Evolutionary conservation across 2,329 filamentous ascomycete genomes (phyloP).

Genomic region (Botrytis porri): DNA sequence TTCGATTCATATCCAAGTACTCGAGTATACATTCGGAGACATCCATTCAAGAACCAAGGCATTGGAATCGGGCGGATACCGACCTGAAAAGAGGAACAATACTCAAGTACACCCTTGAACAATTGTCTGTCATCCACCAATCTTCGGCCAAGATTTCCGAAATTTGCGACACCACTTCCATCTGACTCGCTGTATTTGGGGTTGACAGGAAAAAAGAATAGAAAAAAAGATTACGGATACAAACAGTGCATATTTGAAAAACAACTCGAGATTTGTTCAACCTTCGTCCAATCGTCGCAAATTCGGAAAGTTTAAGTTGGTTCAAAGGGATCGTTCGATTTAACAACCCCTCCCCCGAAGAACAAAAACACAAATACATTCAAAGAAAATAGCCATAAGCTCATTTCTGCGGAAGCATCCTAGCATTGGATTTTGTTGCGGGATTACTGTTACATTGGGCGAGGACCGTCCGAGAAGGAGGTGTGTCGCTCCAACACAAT

Average conservation of each 20-base stretch:
- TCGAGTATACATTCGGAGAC: not conserved
- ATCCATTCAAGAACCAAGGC: not conserved
- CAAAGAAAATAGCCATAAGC: not conserved
- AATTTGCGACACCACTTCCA: constrained; percentile 14
- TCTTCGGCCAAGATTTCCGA: constrained; percentile 18
- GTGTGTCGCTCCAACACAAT: constrained; percentile 34
- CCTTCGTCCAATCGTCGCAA: constrained; percentile 6
- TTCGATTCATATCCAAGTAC: not conserved
- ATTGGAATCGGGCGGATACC: constrained; percentile 3
- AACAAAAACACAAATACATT: not conserved
- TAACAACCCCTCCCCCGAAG: not conserved
- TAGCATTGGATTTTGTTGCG: constrained; percentile 14
- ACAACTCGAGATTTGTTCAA: not conserved
- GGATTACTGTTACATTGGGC: constrained; percentile 14
- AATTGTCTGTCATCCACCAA: constrained; percentile 5
- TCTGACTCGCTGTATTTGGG: constrained; percentile 15
- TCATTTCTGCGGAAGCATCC: not conserved
- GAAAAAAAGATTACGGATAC: not conserved
- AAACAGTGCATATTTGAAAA: not conserved
- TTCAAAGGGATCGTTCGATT: constrained; percentile 10
- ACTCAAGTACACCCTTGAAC: constrained; percentile 10
- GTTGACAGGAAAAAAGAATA: not conserved
- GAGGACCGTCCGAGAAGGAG: constrained; percentile 25
- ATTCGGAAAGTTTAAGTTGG: not conserved
- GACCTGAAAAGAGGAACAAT: not conserved